Base-by-base conservation (phyloP, 2,329 filamentous ascomycete species). In the Penicillium expansum region DNA sequence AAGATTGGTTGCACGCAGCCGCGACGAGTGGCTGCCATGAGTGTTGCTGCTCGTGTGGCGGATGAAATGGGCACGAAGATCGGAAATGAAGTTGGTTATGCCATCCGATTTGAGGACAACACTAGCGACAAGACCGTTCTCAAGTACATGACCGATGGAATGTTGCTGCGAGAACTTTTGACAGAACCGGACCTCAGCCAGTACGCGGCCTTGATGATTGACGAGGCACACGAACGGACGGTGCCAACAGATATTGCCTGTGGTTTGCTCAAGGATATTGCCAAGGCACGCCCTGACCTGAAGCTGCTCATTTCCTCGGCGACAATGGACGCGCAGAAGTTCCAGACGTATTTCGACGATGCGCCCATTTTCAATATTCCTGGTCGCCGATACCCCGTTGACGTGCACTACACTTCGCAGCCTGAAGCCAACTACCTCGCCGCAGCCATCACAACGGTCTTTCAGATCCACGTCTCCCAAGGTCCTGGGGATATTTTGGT, bases 81-180 rank as follows among this genome's bases (percentile, higher is more conserved):
- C 11, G 94, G 94, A 0, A 89, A 91, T 60, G 91, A 97, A 69
- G 93, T 97, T 27, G 94, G 94, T 16, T 99, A 97, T 72, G 88
- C 88, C 0, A 96, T 99, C 65, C 89, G 94, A 59, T 99, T 97
- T 67, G 94, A 99, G 71, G 91, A 97, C 74, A 87, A 87, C 61
- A 96, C 92, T 0, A 91, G 86, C 70, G 91, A 96, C 67, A 95
- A 96, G 76, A 97, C 94, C 0, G 81, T 93, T 8, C 77, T 99
- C 53, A 95, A 96, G 74, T 97, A 96, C 75, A 93, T 96, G 89
- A 99, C 94, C 0, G 94, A 99, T 69, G 94, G 94, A 71, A 96
- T 97, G 89, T 79, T 97, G 38, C 79, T 97, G 30, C 83, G 92
- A 70, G 91, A 96, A 71, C 89, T 97, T 62, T 85, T 97, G 77